Conservation (phyloP, 208 protist genomes). For the Naegleria lovaniensis region DNA sequence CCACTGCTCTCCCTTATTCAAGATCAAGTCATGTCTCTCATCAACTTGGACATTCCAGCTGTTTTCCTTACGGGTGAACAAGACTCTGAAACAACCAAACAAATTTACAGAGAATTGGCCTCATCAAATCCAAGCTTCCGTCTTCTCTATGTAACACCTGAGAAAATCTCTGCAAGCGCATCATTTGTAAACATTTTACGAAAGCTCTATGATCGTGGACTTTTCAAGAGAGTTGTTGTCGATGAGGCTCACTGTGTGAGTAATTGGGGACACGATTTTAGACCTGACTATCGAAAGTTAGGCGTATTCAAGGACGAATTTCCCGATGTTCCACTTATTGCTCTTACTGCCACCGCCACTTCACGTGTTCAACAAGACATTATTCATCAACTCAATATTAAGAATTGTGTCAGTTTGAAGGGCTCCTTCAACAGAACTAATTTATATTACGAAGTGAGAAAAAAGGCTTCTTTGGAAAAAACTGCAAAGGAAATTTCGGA, state of each 20-base stretch:
- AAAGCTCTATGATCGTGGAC: conserved; percentile 28
- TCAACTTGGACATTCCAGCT: not conserved
- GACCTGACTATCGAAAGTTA: conserved; percentile 55
- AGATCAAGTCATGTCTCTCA: conserved; percentile 60
- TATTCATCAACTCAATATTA: conserved; percentile 37
- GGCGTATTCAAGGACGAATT: conserved; percentile 32
- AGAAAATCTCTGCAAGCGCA: conserved; percentile 51
- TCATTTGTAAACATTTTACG: conserved; percentile 37
- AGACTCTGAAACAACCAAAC: not conserved
- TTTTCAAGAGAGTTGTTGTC: conserved; percentile 59
- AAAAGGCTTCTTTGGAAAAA: not conserved
- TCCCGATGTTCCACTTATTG: conserved; percentile 40
- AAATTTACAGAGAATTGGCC: conserved; percentile 32
- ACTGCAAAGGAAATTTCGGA: conserved; percentile 19
- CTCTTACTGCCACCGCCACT: conserved; percentile 72
- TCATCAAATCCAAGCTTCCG: conserved; percentile 32
- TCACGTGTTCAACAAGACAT: conserved; percentile 51
- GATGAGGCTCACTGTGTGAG: conserved; percentile 81
- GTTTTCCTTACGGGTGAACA: conserved; percentile 26
- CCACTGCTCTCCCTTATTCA: conserved; percentile 76
- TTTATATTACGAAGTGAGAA: conserved; percentile 47
- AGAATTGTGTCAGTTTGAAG: conserved; percentile 39
- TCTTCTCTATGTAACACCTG: conserved; percentile 67
- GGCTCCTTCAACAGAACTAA: conserved; percentile 59
- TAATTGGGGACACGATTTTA: conserved; percentile 80